Evolutionary conservation across 305 asterid species (phyloP), one percentile per base, ranked within the genome.

Genomic region (Petunia hybrid): DNA sequence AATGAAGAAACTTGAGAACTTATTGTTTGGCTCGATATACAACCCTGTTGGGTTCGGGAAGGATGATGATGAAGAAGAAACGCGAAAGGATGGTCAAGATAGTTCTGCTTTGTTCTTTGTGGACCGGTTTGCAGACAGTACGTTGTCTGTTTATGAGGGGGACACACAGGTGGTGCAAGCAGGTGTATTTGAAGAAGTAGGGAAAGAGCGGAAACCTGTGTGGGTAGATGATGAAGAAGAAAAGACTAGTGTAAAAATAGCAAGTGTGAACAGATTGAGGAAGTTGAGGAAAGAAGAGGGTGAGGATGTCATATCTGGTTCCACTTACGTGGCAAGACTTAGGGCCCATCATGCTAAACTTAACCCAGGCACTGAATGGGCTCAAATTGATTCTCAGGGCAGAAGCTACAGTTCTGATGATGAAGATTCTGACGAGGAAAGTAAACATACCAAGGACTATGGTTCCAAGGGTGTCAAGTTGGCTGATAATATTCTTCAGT

Each of bases 191-290:
- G 83, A 55, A 5, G 85, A 56, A 81, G 87, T 59, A 57, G 78
- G 60, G 53, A 68, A 76, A 77, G 82, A 77, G 57, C 89, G 91
- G 83, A 91, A 91, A 80, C 92, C 97, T 8, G 95, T 82, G 60
- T 94, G 97, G 98, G 71, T 91, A 2, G 98, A 95, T 76, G 97
- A 92, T 42, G 99, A 92, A 87, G 98, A 92, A 89, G 93, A 91
- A 86, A 91, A 86, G 67, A 85, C 87, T n/a, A 86, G 60, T 45
- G 80, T 95, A 43, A 88, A 94, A 35, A 90, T 95, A 80, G 95
- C 99, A 38, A 87, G 90, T 76, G 97, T 91, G 66, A 91, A 91
- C 89, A 91, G 87, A 83, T 83, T 92, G 88, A 84, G 97, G 81
- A 95, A 92, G 85, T 85, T 95, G 80, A 89, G 97, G 89, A 95